phyloP scores from a whole-genome alignment of 192 early-diverging fungal species.

The Umbelopsis sp. region DNA sequence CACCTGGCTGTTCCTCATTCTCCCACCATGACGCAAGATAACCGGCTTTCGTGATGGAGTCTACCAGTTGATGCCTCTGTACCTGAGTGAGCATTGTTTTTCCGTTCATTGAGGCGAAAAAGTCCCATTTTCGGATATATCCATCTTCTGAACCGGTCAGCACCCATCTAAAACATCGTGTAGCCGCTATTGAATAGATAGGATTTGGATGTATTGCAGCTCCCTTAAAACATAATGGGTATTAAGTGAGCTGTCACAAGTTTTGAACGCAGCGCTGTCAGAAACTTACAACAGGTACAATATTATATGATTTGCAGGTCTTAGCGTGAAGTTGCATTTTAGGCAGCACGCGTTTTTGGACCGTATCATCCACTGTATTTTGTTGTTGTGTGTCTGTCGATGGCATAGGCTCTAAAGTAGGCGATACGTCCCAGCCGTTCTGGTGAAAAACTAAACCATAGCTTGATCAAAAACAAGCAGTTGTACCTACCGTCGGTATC shows the following conservation, averaged over 20 bases:
- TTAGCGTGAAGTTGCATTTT: conserved; percentile 21
- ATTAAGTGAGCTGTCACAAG: not conserved
- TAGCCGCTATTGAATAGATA: conserved; percentile 69
- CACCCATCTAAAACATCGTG: conserved; percentile 77
- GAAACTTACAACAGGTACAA: conserved; percentile 42
- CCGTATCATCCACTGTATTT: conserved; percentile 19
- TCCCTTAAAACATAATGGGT: conserved; percentile 35
- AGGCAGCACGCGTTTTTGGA: conserved; percentile 33
- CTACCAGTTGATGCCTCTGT: conserved; percentile 84
- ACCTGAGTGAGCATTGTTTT: conserved; percentile 78
- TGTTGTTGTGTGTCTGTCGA: conserved; percentile 13
- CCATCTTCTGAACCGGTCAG: conserved; percentile 91
- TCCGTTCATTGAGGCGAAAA: conserved; percentile 83
- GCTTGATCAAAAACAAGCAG: not conserved
- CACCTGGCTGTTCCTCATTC: conserved; percentile 72
- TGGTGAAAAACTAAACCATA: not conserved
- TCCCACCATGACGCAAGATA: conserved; percentile 83
- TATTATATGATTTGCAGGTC: conserved; percentile 46
- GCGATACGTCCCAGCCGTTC: conserved; percentile 8
- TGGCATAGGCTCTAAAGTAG: conserved; percentile 6
- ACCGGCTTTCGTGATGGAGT: conserved; percentile 83
- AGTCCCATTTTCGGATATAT: conserved; percentile 93
- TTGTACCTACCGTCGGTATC: conserved; percentile 36
- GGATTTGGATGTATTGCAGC: conserved; percentile 66
- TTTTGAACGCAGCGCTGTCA: not conserved